These are phyloP conservation scores for Penstemon newberryi DNA, from an alignment of 257 asterid species.

Conservation along the genomic window DNA sequence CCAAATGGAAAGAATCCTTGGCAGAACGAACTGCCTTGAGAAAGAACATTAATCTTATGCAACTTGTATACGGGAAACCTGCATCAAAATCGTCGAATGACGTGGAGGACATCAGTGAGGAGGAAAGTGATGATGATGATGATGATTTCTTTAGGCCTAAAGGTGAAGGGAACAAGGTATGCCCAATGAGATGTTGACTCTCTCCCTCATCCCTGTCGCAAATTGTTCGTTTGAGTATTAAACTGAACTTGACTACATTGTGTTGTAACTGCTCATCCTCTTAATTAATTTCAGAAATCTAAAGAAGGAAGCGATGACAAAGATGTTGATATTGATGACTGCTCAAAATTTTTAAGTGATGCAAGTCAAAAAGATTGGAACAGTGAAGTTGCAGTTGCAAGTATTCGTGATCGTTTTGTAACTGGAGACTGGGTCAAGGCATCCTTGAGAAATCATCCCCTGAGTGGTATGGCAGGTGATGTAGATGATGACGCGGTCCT, in stretches of 20 bases:
- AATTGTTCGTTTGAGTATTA: slow-evolving; percentile 9
- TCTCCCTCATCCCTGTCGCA: background rate
- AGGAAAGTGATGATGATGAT: slow-evolving; percentile 63
- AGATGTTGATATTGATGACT: slow-evolving; percentile 66
- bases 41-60: slow-evolving; percentile 68
- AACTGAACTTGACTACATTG: background rate
- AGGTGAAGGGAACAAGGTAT: slow-evolving; percentile 86
- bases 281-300: slow-evolving; percentile 52
- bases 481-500: slow-evolving; percentile 47
- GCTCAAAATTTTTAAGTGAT: slow-evolving; percentile 61
- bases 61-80: slow-evolving; percentile 81
- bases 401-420: slow-evolving; percentile 86
- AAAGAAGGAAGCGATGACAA: slow-evolving; percentile 44
- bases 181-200: slow-evolving; percentile 2
- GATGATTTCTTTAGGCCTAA: slow-evolving; percentile 82
- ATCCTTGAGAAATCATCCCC: slow-evolving; percentile 56
- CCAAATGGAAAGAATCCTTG: slow-evolving; percentile 86
- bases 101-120: slow-evolving; percentile 38
- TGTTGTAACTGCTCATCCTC: slow-evolving; percentile 27
- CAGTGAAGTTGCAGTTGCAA: slow-evolving; percentile 47
- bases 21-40: slow-evolving; percentile 65
- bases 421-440: slow-evolving; percentile 89
- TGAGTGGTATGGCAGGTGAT: slow-evolving; percentile 41
- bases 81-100: slow-evolving; percentile 41
- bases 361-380: slow-evolving; percentile 56